Conservation (phyloP, 2,329 filamentous ascomycete species). For the Xylaria hypoxylon region DNA sequence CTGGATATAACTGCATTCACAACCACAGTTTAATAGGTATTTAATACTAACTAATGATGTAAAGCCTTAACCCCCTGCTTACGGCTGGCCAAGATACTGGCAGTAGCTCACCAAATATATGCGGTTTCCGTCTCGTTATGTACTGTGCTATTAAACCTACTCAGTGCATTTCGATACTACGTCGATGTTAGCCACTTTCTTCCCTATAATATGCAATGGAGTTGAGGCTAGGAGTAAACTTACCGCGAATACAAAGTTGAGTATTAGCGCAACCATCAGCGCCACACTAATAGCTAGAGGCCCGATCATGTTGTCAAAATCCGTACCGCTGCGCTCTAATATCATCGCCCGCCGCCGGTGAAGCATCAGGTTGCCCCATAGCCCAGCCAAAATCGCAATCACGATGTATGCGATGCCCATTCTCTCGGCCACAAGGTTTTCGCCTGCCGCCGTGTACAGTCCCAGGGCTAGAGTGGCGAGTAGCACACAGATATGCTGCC, state of each 20-base stretch:
- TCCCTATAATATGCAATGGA: conserved; percentile 20
- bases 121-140: conserved; percentile 42
- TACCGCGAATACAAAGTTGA: conserved; percentile 93
- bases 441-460: conserved; percentile 87
- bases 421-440: conserved; percentile 78
- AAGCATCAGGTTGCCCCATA: conserved; percentile 90
- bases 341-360: conserved; percentile 83
- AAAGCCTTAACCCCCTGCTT: background rate
- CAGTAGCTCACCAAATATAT: conserved; percentile 45
- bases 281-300: conserved; percentile 86
- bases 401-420: conserved; percentile 86
- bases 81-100: conserved; percentile 1
- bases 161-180: conserved; percentile 51
- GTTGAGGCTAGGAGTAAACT: conserved; percentile 41
- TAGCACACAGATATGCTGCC: conserved; percentile 94
- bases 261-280: conserved; percentile 78
- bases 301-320: conserved; percentile 90
- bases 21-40: too few relatives aligned
- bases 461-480: conserved; percentile 86
- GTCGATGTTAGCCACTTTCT: conserved; percentile 49
- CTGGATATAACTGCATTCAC: too few relatives aligned
- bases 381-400: conserved; percentile 84
- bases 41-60: background rate
- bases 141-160: conserved; percentile 37
- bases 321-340: conserved; percentile 83